Conservation (phyloP, 345 rosid genomes). For the Eucalyptus camaldulensis region DNA sequence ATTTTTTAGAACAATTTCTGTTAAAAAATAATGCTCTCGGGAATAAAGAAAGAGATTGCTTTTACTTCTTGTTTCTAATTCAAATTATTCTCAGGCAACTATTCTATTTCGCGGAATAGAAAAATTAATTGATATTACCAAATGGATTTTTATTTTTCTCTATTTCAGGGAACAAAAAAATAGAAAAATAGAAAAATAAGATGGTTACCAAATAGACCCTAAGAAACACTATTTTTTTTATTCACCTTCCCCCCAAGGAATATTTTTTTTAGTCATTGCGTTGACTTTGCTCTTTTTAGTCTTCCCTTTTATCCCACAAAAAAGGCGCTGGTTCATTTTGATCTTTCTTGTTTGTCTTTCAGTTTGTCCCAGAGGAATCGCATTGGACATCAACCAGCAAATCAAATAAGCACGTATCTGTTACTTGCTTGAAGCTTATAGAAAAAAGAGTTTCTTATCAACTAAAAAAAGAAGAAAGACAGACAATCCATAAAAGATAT, state of each 20-base stretch:
- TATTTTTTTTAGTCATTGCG: background rate
- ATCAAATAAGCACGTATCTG: background rate
- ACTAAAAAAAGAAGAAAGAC: too few species aligned
- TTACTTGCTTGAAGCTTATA: too few species aligned
- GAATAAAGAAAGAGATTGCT: too few species aligned
- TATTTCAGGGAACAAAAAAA: rapidly evolving
- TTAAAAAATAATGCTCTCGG: too few species aligned
- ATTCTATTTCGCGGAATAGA: rapidly evolving
- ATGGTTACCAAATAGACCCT: rapidly evolving
- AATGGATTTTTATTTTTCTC: rapidly evolving
- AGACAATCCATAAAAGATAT: too few species aligned
- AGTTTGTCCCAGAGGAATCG: background rate
- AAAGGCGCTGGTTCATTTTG: background rate
- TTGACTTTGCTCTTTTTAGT: background rate
- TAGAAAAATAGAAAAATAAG: rapidly evolving
- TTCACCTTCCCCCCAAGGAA: background rate
- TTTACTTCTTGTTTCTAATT: too few species aligned
- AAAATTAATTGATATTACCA: rapidly evolving
- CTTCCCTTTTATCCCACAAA: background rate
- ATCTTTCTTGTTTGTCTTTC: background rate
- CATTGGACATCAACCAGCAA: background rate
- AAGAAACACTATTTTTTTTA: background rate
- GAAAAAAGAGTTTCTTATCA: too few species aligned
- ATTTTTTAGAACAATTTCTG: rapidly evolving
- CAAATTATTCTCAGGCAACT: too few species aligned